Conservation (phyloP, 1,284 basidiomycete genomes). For the Cerioporus squamosus region DNA sequence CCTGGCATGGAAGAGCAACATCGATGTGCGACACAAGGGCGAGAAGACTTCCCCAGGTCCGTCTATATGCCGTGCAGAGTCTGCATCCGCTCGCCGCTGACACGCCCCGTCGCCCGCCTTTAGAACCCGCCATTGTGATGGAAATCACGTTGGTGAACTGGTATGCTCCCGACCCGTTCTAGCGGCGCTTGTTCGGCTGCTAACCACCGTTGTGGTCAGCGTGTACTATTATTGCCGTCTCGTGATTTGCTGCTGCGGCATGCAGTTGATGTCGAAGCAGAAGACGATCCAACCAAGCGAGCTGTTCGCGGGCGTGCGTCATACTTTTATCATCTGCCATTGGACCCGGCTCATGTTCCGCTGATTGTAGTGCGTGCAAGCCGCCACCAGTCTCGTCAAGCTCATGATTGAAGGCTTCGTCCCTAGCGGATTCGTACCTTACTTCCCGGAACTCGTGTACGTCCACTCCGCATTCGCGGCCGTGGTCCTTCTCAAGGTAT, state of each 20-base stretch:
- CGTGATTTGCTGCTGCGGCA: conserved; percentile 37
- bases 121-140: conserved; percentile 29
- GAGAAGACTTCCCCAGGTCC: conserved; percentile 24
- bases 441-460: conserved; percentile 47
- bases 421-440: conserved; percentile 38
- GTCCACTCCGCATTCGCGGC: conserved; percentile 46
- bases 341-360: conserved; percentile 20
- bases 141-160: conserved; percentile 35
- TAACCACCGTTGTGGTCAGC: conserved; percentile 20
- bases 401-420: conserved; percentile 35
- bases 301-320: conserved; percentile 21
- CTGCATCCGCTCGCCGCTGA: too few species aligned
- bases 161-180: conserved; percentile 19
- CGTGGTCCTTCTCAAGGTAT: conserved; percentile 40
- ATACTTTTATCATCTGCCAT: conserved; percentile 3
- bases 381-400: conserved; percentile 35
- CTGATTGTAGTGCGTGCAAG: conserved; percentile 34
- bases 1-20: conserved; percentile 26
- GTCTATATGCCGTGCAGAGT: not conserved
- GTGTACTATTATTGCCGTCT: conserved; percentile 39
- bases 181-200: not conserved
- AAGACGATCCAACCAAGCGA: conserved; percentile 24
- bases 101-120: not conserved
- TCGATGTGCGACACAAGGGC: conserved; percentile 23
- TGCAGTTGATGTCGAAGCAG: conserved; percentile 31